Conservation (phyloP, 192 early-diverging fungal species). For the Mortierella antarctica region DNA sequence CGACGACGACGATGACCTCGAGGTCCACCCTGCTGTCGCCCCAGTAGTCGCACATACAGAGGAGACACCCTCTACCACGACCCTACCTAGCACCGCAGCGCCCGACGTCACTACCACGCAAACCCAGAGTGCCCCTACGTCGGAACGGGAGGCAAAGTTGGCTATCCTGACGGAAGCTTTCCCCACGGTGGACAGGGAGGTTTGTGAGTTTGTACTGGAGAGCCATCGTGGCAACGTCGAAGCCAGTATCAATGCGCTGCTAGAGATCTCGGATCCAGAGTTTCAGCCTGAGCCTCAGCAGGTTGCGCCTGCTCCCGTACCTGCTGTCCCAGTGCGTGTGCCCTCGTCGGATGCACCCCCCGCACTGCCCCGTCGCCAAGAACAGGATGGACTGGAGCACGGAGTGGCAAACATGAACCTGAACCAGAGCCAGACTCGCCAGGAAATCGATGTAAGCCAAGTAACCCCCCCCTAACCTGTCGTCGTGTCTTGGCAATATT, state of each 20-base stretch:
- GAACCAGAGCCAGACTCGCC: conserved; percentile 19
- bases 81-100: background rate
- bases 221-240: conserved; percentile 60
- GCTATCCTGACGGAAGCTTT: conserved; percentile 63
- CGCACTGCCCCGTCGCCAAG: conserved; percentile 46
- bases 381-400: conserved; percentile 7
- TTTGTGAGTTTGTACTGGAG: conserved; percentile 62
- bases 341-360: conserved; percentile 14
- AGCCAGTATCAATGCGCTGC: conserved; percentile 59
- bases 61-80: background rate
- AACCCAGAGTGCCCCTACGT: conserved; percentile 8
- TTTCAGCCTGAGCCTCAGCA: conserved; percentile 50
- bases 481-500: background rate
- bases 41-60: background rate
- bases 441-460: conserved; percentile 40
- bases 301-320: conserved; percentile 6
- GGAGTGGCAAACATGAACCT: conserved; percentile 27
- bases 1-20: conserved; percentile 24
- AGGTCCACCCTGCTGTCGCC: conserved; percentile 15
- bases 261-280: conserved; percentile 66
- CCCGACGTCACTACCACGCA: background rate
- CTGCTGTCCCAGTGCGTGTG: background rate
- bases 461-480: background rate
- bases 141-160: conserved; percentile 40
- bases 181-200: conserved; percentile 61